Percentiles rank a stretch among this genome's conserved stretches.
Evolutionary conservation across 2,329 filamentous ascomycete genomes (phyloP).

Genomic region (Sphaceloma murrayae): DNA sequence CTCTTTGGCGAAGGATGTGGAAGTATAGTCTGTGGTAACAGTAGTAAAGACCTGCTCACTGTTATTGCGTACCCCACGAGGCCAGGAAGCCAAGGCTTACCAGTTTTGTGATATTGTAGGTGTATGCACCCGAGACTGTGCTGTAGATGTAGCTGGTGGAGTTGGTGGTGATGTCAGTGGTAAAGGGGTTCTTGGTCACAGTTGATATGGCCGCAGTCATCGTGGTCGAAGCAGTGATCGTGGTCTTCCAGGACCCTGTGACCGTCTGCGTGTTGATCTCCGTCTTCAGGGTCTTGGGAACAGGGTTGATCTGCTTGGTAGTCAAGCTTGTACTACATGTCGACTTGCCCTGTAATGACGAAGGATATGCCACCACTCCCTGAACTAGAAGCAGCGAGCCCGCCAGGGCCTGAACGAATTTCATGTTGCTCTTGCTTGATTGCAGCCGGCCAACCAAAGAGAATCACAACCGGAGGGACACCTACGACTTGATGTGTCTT

Average conservation of each 20-base stretch:
- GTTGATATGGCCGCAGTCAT: background rate
- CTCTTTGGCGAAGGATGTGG: background rate
- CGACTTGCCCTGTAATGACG: background rate
- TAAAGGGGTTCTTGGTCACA: background rate
- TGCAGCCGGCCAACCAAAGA: too few relatives aligned
- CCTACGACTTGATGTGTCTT: too few relatives aligned
- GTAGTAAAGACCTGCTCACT: background rate
- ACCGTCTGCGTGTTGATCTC: background rate
- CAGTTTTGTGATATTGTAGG: background rate
- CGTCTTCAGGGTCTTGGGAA: background rate
- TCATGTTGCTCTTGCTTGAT: too few relatives aligned
- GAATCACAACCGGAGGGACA: too few relatives aligned
- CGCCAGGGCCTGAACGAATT: too few relatives aligned
- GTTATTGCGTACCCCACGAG: background rate
- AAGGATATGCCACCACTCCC: background rate
- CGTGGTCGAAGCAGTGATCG: background rate
- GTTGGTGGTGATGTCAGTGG: background rate
- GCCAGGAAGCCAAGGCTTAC: background rate
- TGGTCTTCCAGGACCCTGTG: background rate
- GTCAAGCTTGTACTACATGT: background rate
- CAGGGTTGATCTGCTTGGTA: background rate
- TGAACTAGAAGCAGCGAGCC: background rate
- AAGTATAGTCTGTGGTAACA: slow-evolving; percentile 1
- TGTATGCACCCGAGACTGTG: background rate
- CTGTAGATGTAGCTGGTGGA: background rate